Conservation (phyloP, 2,329 filamentous ascomycete genomes). For the Ophiostoma sp. region DNA sequence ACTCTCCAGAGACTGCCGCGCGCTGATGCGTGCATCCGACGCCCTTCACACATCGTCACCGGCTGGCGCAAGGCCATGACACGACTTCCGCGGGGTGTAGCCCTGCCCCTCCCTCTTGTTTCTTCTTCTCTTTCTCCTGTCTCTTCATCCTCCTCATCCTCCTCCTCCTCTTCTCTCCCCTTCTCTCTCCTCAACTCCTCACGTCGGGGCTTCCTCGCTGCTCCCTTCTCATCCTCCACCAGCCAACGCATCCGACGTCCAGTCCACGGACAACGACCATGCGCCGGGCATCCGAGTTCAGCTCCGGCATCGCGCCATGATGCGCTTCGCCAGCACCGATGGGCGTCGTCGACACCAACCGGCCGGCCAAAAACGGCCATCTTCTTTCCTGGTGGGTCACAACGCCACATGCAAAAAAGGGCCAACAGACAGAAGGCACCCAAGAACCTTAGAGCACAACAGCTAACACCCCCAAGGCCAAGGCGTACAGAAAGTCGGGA, state of each 20-base stretch:
- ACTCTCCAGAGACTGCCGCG: no score
- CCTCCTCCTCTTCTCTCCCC: not conserved
- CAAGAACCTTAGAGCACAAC: not conserved
- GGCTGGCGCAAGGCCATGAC: conserved; percentile 25
- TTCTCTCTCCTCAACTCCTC: not conserved
- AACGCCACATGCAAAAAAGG: not conserved
- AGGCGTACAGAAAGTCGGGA: conserved; percentile 85
- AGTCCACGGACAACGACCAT: not conserved
- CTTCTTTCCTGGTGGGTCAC: conserved; percentile 56
- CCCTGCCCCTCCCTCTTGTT: not conserved
- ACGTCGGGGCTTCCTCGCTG: not conserved
- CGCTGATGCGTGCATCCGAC: conserved; percentile 9
- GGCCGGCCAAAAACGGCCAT: conserved; percentile 52
- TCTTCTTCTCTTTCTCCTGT: not conserved
- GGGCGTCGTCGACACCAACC: conserved; percentile 11
- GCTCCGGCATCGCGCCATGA: not conserved
- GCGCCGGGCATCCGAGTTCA: not conserved
- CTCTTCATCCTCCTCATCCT: not conserved
- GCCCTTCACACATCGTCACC: conserved; percentile 11
- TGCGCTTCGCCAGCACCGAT: not conserved
- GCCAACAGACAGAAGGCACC: not conserved
- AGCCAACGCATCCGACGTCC: not conserved
- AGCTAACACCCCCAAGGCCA: conserved; percentile 58
- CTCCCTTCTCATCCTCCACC: not conserved
- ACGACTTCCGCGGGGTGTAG: conserved; percentile 22